phyloP scores from a whole-genome alignment of 2,329 filamentous ascomycete genomes.

The Aspergillus sojae region DNA sequence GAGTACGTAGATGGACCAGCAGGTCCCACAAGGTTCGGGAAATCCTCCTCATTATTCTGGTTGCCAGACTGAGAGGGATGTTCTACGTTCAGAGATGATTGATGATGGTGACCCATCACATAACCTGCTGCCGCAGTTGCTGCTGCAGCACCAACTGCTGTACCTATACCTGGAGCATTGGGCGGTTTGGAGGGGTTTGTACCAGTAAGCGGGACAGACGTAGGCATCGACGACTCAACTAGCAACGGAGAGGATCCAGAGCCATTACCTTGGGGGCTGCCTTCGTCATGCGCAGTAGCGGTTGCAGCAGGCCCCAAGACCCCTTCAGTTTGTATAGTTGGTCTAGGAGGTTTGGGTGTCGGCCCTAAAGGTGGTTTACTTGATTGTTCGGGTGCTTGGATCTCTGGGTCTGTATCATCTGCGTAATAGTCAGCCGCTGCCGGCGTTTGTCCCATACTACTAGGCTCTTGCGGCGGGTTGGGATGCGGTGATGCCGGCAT shows the following conservation, averaged over 20 bases:
- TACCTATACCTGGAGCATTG: slow-evolving; percentile 34
- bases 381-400: slow-evolving; percentile 15
- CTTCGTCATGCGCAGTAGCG: slow-evolving; percentile 47
- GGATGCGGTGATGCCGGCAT: slow-evolving; percentile 54
- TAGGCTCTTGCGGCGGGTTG: slow-evolving; percentile 62
- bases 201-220: slow-evolving; percentile 22
- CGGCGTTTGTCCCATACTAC: slow-evolving; percentile 46
- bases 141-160: slow-evolving; percentile 42
- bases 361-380: slow-evolving; percentile 19
- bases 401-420: slow-evolving; percentile 26
- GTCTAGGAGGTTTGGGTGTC: slow-evolving; percentile 28
- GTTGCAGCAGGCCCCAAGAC: slow-evolving; percentile 32
- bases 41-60: slow-evolving; percentile 32
- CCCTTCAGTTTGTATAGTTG: slow-evolving; percentile 35
- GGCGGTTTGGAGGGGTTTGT: slow-evolving; percentile 27
- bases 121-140: slow-evolving; percentile 48
- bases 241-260: slow-evolving; percentile 24
- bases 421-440: slow-evolving; percentile 62
- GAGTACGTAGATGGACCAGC: slow-evolving; percentile 15
- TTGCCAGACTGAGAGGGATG: slow-evolving; percentile 35
- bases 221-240: slow-evolving; percentile 19
- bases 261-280: slow-evolving; percentile 27
- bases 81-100: slow-evolving; percentile 32
- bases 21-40: slow-evolving; percentile 19
- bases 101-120: slow-evolving; percentile 39